Base-by-base conservation (phyloP, 192 early-diverging fungal species). In the Backusella psychrophila region DNA sequence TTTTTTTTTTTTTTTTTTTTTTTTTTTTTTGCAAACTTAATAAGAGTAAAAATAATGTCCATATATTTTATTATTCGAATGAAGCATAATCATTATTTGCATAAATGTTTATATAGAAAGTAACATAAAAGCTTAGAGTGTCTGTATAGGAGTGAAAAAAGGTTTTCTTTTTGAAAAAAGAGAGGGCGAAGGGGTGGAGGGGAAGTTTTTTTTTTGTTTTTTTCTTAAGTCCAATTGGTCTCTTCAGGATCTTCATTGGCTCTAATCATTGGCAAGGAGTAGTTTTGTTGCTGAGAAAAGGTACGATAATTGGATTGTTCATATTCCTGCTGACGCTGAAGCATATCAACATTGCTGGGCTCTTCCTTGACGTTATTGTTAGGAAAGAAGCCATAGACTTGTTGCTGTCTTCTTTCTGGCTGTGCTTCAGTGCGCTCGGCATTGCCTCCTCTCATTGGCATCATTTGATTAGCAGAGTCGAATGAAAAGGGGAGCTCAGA, bases 201-300 rank as follows among this genome's bases (percentile, higher is more conserved):
- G 36, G 36, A 31, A 31, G 8, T 17, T 17, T 17, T 39, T 39
- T 39, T 39, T 39, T 39, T 39, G 6, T 39, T 17, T 42, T 44
- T 44, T 41, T 19, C 36, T 69, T 71, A 71, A 49, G 70, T 2
- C 70, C 70, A 71, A 19, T 49, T n/a, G 14, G 70, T 4, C 19
- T 71, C 70, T 31, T 71, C 70, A 44, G 44, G 39, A 31, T 68
- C 74, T 41, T 75, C 63, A 42, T 44, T 75, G 8, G 74, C 52
- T 39, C 74, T 36, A 29, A 75, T 75, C 74, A 75, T 75, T 3
- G 76, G 76, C 34, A 71, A 65, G 29, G 46, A 38, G 29, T 69
- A 75, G 8, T 56, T 49, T 4, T 63, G 53, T 41, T 63, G 49
- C 14, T 73, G 72, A 39, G 72, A 17, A 12, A 59, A 74, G 17